Base-by-base conservation (phyloP, 129 eudicot species). In the Dittrichia graveolens region DNA sequence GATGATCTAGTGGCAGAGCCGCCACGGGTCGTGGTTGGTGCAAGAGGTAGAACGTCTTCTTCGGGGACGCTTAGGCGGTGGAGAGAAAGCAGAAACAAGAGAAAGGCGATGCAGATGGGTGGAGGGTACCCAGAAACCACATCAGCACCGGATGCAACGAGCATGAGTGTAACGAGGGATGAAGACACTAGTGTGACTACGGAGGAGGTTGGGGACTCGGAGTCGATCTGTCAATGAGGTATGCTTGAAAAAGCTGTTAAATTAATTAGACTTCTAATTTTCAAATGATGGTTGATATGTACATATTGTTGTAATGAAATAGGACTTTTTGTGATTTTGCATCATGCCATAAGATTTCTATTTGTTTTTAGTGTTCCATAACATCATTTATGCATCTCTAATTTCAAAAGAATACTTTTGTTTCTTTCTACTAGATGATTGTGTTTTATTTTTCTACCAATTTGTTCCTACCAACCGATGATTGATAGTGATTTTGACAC, bases 141-240 rank as follows among this genome's bases (percentile, higher is more conserved):
- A 3, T 47, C 10, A 2, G 78, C 31, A 7, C 64, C 85, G 14
- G 81, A 82, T 46, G 91, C 87, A 7, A 75, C 94, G 2, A 92
- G 93, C 78, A 81, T 78, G 43, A 77, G 75, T 5, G 80, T 85
- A 31, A 78, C 81, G 0, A 72, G 88, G 65, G 77, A 64, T 18
- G 91, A 81, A 3, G 89, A 82, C 4, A 50, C 78, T 0, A 67
- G 78, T 6, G 43, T 60, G 15, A 71, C 57, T 16, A 76, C 75
- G 7, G 93, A 91, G 54, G 96, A 85, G 16, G 71, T 66, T 5
- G 97, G 89, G 8, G 96, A 91, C 58, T 88, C 91, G 3, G 91
- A 86, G 69, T 88, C 92, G 7, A 80, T 84, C 14, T 83, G 85
- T 65, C 75, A 56, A 7, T 74, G 76, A 75, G 86, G 65, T 57